Percentiles rank a stretch among this genome's conserved stretches.
phyloP scores from a whole-genome alignment of 1,284 basidiomycete genomes.

The Cerioporus squamosus region DNA sequence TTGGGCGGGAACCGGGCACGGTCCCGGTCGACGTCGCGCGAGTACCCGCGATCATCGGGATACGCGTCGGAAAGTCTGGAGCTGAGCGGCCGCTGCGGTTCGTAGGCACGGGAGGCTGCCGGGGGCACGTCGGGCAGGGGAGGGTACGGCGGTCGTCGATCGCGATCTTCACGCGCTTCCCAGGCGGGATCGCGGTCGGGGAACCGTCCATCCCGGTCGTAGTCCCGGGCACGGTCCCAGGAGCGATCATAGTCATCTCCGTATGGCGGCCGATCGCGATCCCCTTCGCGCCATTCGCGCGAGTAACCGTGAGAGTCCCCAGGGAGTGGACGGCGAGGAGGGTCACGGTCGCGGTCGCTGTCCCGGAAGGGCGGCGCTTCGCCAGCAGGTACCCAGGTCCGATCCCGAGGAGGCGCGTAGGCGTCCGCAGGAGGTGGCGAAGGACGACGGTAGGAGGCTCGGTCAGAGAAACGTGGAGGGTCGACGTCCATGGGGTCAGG shows the following conservation, averaged over 20 bases:
- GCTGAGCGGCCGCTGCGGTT: constrained; percentile 32
- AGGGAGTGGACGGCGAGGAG: constrained; percentile 1
- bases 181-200: constrained; percentile 31
- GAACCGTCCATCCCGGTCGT: constrained; percentile 13
- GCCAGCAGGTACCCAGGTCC: constrained; percentile 29
- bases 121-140: constrained; percentile 17
- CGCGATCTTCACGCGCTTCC: constrained; percentile 38
- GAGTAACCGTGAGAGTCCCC: constrained; percentile 23
- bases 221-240: constrained; percentile 31
- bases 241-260: constrained; percentile 25
- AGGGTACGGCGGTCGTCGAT: constrained; percentile 30
- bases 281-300: constrained; percentile 34
- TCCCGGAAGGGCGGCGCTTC: constrained; percentile 25
- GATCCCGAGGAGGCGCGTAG: constrained; percentile 24
- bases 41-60: constrained; percentile 24
- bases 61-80: constrained; percentile 34
- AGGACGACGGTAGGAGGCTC: constrained; percentile 28
- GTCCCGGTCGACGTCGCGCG: constrained; percentile 31
- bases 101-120: constrained; percentile 27
- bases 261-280: constrained; percentile 17
- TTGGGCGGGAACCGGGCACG: constrained; percentile 30
- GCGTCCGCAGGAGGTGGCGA: constrained; percentile 26
- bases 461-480: constrained; percentile 24
- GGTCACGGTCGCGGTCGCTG: neutral
- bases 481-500: constrained; percentile 33